Evolutionary conservation across 2,329 filamentous ascomycete genomes (phyloP), one percentile per base, ranked within the genome.

Genomic region (Orbilia brochopaga): DNA sequence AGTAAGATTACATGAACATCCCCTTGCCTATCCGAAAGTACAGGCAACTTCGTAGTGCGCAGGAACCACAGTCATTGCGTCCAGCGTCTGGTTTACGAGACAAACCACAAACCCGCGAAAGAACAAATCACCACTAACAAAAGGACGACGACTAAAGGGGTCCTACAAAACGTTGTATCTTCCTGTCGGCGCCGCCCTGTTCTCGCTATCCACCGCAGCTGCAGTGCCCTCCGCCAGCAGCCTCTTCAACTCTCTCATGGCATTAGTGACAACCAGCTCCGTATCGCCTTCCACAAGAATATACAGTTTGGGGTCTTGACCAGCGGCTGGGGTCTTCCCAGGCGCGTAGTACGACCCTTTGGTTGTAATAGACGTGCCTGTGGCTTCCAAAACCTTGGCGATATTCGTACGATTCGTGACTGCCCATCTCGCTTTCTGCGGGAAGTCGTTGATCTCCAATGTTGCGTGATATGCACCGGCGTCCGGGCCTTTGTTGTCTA

Each of bases 341-440:
- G 87, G 78, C 1, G 88, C 80, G 77, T 97, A 97, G 79, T 91
- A 97, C 73, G 85, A 94, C 75, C 94, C 94, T 82, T 99, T 99
- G 50, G 92, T 97, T 0, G 94, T 99, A 79, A 99, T 99, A 5
- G 91, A 96, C 1, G 92, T 96, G 44, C 92, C 93, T 0, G 93
- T 97, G 8, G 90, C 86, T 78, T 99, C 94, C 74, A 99, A 85
- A 76, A 99, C 97, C 83, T 97, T 99, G 76, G 93, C 92, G 65
- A 99, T 94, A 78, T 99, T 99, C 37, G 94, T 97, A 75, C 94
- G 87, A 80, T 99, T 99, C 42, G 94, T 99, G 81, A 99, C 94
- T 10, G 92, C 93, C 94, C 94, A 99, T 76, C 94, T 87, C 74
- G 94, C 94, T 83, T 97, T 97, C 79, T 99, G 82, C 35, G 94